Evolutionary conservation across 2,329 filamentous ascomycete genomes (phyloP).

Genomic region (Aspergillus oerlinghausenensis): DNA sequence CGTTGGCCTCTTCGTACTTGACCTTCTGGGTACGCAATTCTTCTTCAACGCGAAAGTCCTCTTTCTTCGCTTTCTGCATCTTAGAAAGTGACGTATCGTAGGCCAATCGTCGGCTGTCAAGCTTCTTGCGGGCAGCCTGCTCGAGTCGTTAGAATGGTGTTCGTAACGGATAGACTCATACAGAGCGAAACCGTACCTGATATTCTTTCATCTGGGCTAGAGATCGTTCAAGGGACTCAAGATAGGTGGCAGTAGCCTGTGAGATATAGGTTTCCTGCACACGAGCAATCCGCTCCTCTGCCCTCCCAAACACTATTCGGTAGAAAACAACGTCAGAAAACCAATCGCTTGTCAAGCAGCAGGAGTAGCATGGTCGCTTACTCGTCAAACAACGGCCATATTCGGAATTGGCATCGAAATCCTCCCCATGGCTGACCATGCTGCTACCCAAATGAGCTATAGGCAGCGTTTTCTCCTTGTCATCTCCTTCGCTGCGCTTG

Average conservation of each 20-base stretch:
- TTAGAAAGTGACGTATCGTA: slow-evolving; percentile 88
- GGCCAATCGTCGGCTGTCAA: slow-evolving; percentile 80
- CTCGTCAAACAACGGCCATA: slow-evolving; percentile 81
- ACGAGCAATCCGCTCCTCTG: slow-evolving; percentile 81
- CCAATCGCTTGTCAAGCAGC: background rate
- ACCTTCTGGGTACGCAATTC: slow-evolving; percentile 85
- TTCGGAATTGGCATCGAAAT: slow-evolving; percentile 85
- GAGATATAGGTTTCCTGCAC: slow-evolving; percentile 79
- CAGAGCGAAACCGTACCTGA: slow-evolving; percentile 57
- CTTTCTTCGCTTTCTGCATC: slow-evolving; percentile 88
- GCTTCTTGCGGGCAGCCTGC: slow-evolving; percentile 81
- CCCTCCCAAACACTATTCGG: slow-evolving; percentile 66
- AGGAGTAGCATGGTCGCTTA: slow-evolving; percentile 36
- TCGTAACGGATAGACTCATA: background rate
- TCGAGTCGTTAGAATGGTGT: slow-evolving; percentile 10
- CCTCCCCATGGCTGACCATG: slow-evolving; percentile 86
- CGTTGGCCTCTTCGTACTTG: slow-evolving; percentile 92
- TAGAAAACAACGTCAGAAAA: background rate
- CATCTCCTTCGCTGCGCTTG: slow-evolving; percentile 77
- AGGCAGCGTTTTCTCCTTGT: slow-evolving; percentile 81
- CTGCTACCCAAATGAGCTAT: slow-evolving; percentile 73
- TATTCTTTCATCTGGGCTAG: slow-evolving; percentile 97
- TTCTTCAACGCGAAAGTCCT: slow-evolving; percentile 90
- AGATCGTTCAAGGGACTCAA: slow-evolving; percentile 85
- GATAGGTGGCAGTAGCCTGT: slow-evolving; percentile 75